Conservation (phyloP, 345 rosid species). For the Angophora floribunda region DNA sequence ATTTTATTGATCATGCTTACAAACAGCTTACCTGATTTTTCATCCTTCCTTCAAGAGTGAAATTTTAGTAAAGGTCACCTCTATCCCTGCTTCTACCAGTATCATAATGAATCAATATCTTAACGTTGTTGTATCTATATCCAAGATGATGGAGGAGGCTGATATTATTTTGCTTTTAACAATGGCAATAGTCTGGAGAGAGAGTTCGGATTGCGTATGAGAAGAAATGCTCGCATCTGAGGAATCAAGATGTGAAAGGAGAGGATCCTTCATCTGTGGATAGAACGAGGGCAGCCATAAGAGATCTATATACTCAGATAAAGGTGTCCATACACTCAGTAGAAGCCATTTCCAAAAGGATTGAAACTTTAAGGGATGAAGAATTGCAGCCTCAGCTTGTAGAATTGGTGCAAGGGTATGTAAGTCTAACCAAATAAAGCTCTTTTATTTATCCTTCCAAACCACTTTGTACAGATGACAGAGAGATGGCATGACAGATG, state of each 20-base stretch:
- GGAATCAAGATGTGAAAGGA: constrained; percentile 77
- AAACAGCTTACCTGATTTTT: not conserved
- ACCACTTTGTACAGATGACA: not conserved
- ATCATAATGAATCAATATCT: not conserved
- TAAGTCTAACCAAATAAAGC: not conserved
- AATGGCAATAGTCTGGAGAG: constrained; percentile 60
- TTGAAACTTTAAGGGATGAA: constrained; percentile 81
- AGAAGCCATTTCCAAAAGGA: constrained; percentile 78
- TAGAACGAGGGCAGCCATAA: constrained; percentile 60
- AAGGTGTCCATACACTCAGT: constrained; percentile 78
- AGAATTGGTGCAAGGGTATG: constrained; percentile 83
- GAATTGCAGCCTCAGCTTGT: constrained; percentile 91
- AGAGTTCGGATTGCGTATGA: constrained; percentile 64
- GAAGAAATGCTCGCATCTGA: constrained; percentile 60
- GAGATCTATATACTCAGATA: constrained; percentile 77
- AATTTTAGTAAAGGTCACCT: not conserved
- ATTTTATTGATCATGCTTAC: not conserved
- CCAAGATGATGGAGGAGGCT: not conserved
- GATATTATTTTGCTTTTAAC: not conserved
- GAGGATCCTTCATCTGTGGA: constrained; percentile 49
- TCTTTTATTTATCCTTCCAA: not conserved
- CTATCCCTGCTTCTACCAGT: not conserved
- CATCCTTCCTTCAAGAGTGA: not conserved
- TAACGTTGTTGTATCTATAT: not conserved
- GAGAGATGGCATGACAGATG: not conserved